Base-by-base conservation (phyloP, 352 stramenopile genomes). In the Phytophthora nicotianae region DNA sequence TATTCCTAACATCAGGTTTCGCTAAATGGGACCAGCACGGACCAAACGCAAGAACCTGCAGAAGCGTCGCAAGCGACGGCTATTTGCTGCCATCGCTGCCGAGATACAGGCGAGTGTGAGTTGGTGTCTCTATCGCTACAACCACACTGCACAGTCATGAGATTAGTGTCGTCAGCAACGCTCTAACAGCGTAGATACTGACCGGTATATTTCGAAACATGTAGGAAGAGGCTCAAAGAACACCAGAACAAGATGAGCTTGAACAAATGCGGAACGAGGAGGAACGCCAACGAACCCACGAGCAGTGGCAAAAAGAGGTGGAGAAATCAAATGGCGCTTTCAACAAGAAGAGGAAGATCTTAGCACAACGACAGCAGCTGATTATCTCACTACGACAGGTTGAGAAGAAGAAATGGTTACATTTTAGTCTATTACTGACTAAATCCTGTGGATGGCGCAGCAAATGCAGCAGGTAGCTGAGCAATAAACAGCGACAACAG, bases 11-110 rank as follows among this genome's bases (percentile, higher is more conserved):
- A n/a, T 17, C 6, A 65, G 51, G 52, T 45, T 40, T 40, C 1
- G 29, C 35, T 41, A 11, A 5, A 90, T 94, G 83, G 73, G 73
- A 16, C 79, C 70, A 17, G 23, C 51, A 11, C 70, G 82, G 14
- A 94, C 85, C 1, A 72, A 77, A 53, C 78, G 75, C 35, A 96
- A 94, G 81, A 96, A 96, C 67, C 33, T 72, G 41, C 76, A 83
- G 33, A 96, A 96, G 77, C 83, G 87, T 42, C 74, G 69, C 40
- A 83, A 84, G 66, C 82, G 85, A 20, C 71, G 85, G 23, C 56
- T 91, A 32, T 85, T 90, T 64, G 83, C 79, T 13, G 58, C 67
- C 9, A 70, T 95, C 26, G 33, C 76, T 26, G 74, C 71, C 1
- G 80, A 91, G 48, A 68, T 94, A 14, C 56, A 49, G 53, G 64